Percentiles rank a stretch among this genome's conserved stretches.
These are phyloP conservation scores for Erodium trifolium DNA, from an alignment of 441 rosid species.

Conservation along the genomic window DNA sequence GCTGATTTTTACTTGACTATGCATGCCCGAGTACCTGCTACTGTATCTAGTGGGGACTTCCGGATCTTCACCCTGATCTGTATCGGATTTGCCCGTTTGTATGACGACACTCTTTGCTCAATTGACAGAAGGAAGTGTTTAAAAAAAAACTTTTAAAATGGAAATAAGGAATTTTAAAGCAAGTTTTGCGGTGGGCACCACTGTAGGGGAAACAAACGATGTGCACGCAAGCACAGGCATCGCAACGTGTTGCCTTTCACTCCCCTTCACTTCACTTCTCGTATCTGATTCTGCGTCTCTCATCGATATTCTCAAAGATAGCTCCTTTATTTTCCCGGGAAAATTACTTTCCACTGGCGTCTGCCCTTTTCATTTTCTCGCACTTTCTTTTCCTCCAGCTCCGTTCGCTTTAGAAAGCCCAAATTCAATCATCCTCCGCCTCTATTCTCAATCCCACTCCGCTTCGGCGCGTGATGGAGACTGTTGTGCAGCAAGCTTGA, in stretches of 20 bases:
- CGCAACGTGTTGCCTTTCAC: not conserved
- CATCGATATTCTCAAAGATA: not conserved
- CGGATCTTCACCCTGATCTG: no score
- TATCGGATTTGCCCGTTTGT: no score
- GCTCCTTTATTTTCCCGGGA: not conserved
- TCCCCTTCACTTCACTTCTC: constrained; percentile 5
- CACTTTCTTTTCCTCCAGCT: not conserved
- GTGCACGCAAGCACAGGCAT: not conserved
- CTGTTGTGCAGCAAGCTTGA: not conserved
- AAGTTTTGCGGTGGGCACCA: not conserved
- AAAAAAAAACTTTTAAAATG: no score
- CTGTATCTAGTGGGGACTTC: no score
- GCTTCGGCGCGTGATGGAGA: not conserved
- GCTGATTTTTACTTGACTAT: no score
- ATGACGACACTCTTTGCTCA: no score
- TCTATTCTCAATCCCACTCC: no score
- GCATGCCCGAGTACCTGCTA: no score
- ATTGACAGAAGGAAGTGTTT: no score
- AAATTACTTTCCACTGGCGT: not conserved
- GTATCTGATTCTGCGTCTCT: constrained; percentile 4
- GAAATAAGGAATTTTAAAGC: no score
- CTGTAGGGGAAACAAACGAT: not conserved
- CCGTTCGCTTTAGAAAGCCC: no score
- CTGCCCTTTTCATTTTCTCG: not conserved
- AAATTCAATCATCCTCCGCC: no score